Evolutionary conservation across 1,139 yeast species (phyloP), one percentile per base, ranked within the genome.

Genomic region (Pichia sp.): DNA sequence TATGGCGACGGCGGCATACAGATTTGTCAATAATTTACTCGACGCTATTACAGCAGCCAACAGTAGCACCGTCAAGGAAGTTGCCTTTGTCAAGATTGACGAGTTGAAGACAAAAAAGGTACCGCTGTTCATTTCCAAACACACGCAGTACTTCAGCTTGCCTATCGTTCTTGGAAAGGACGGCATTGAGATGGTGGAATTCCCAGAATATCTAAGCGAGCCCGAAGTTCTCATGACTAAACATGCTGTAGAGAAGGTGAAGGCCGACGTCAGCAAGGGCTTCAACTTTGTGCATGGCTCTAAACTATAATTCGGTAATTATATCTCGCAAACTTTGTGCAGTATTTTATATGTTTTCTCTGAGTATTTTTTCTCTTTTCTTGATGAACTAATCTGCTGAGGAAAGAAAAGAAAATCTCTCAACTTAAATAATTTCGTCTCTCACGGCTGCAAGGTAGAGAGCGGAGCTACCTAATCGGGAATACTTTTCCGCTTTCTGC

Each of bases 1-100:
- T 1, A 85, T 85, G 92, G 90, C 91, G 17, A 80, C 78, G 63
- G 90, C 91, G 33, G 92, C 89, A 43, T 84, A 81, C 71, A 75
- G 84, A 61, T 85, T 85, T 71, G 82, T 86, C 33, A 80, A 78
- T 59, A 71, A 73, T 48, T 73, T 83, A 34, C 68, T 82, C 55
- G 69, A 69, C 52, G 79, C 85, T 52, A 64, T 71, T 17, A 30
- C 16, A 20, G 17, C 46, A 24, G 31, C 17, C 8, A 45, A 46
- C 5, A 75, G 78, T 14, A 66, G 59, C 9, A 44, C 61, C 17
- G 61, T 64, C 27, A 64, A 80, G 7, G 84, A 80, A 59, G 80
- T 86, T 14, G 77, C 89, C 2, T 85, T 79, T 65, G 76, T 85
- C 27, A 81, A 83, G 80, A n/a, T 69, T 79, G 50, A 74, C 75